Conservation (phyloP, 306 rosid species). For the Prinsepia uniflora region DNA sequence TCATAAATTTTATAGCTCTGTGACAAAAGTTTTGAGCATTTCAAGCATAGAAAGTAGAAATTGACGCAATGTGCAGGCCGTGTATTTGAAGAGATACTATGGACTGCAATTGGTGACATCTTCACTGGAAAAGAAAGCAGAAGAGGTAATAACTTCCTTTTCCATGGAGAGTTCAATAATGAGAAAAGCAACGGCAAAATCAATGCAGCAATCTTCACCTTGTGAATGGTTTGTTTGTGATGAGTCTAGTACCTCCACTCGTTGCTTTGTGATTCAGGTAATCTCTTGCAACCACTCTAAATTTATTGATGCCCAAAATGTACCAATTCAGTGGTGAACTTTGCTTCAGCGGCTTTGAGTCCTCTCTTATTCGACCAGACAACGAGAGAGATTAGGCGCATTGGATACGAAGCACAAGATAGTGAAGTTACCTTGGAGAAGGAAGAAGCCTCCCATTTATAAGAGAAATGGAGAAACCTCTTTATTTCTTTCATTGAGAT, state of each 20-base stretch:
- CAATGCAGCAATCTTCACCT: constrained; percentile 65
- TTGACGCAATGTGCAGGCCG: constrained; percentile 41
- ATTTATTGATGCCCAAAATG: no score
- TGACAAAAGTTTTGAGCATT: neutral
- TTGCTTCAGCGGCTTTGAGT: no score
- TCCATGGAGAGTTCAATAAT: constrained; percentile 62
- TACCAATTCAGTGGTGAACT: no score
- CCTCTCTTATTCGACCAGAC: no score
- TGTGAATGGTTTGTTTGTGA: constrained; percentile 93
- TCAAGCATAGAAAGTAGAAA: neutral
- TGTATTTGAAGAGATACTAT: constrained; percentile 48
- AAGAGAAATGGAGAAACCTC: no score
- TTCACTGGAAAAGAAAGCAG: constrained; percentile 64
- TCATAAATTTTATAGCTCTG: neutral
- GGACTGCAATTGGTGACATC: constrained; percentile 71
- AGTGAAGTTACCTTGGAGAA: no score
- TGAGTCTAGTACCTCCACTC: constrained; percentile 60
- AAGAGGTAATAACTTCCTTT: constrained; percentile 46
- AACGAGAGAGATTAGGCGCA: no score
- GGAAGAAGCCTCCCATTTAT: no score
- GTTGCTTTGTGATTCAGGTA: constrained; percentile 82
- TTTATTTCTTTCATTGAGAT: no score
- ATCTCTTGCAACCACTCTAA: neutral
- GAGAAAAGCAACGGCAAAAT: constrained; percentile 37
- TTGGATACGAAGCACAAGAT: no score